These are phyloP conservation scores for Podaxis pistillaris DNA, from an alignment of 768 basidiomycete species.

Conservation along the genomic window DNA sequence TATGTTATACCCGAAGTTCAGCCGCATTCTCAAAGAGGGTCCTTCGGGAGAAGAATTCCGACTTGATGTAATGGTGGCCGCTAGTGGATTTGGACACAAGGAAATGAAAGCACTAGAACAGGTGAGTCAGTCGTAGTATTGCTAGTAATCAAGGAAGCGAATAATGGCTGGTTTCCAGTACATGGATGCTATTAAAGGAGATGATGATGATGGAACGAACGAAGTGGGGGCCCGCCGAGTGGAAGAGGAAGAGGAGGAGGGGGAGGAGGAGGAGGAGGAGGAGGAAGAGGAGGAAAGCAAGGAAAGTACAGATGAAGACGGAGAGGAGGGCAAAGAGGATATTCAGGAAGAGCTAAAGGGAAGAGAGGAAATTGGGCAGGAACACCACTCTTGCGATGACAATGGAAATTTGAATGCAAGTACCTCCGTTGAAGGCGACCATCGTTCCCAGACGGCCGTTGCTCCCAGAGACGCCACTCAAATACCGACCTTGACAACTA, in stretches of 20 bases:
- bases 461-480: neutral
- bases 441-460: neutral
- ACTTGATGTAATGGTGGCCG: constrained; percentile 89
- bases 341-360: neutral
- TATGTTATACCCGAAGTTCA: constrained; percentile 83
- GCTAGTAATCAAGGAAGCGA: neutral
- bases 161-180: constrained; percentile 45
- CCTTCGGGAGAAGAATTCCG: constrained; percentile 55
- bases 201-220: constrained; percentile 25
- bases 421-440: neutral
- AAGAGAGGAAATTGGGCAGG: neutral
- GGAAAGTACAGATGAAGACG: constrained; percentile 13
- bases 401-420: neutral
- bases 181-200: constrained; percentile 45
- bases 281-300: constrained; percentile 3
- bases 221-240: constrained; percentile 36
- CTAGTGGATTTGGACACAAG: constrained; percentile 88
- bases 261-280: constrained; percentile 21
- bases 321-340: constrained; percentile 33
- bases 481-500: constrained; percentile 28
- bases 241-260: constrained; percentile 25
- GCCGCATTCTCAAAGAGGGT: constrained; percentile 50
- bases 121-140: constrained; percentile 43
- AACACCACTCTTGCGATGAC: neutral
- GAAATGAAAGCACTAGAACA: constrained; percentile 83